Base-by-base conservation (phyloP, 805 yeast genomes). In the Starmerella apicola region DNA sequence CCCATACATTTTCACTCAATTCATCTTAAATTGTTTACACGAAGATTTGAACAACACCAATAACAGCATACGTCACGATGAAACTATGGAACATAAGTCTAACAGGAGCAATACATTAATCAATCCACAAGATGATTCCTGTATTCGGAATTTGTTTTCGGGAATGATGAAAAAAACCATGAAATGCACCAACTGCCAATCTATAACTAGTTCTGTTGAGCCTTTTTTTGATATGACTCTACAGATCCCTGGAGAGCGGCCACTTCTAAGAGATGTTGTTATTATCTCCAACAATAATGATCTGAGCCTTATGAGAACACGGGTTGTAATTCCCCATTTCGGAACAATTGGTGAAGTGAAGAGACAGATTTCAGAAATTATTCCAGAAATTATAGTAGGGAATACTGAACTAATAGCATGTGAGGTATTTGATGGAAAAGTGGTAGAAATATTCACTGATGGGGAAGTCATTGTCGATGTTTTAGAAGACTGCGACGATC, bases 141-240 rank as follows among this genome's bases (percentile, higher is more conserved):
- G 82, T 1, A 74, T 88, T 17, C 70, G 76, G 20, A 97, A 91
- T 55, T 63, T 91, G 29, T 91, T 88, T 64, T 81, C 86, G 8
- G 97, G 97, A 0, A 55, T 84, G 53, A 91, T 88, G 58, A 82
- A 86, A 59, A 84, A 95, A 1, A 85, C 95, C 0, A 65, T 91
- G 39, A 69, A 79, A 10, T 88, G 98, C 55, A 97, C 97, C 0
- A 76, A 62, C 7, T 91, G 98, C 60, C 56, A 68, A 16, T 78
- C 78, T 50, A 71, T 81, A 6, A 79, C 93, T 21, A 70, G 88
- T 20, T 86, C 96, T 0, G 91, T 86, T 61, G 98, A 88, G 57
- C 97, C 98, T 0, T 88, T 76, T 55, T 83, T 76, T 61, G 95
- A 85, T 54, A 62, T 88, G 48, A 85, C 98, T 0, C 62, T 88